Evolutionary conservation across 192 early-diverging fungal genomes (phyloP).

Genomic region (Coemansia sp.): DNA sequence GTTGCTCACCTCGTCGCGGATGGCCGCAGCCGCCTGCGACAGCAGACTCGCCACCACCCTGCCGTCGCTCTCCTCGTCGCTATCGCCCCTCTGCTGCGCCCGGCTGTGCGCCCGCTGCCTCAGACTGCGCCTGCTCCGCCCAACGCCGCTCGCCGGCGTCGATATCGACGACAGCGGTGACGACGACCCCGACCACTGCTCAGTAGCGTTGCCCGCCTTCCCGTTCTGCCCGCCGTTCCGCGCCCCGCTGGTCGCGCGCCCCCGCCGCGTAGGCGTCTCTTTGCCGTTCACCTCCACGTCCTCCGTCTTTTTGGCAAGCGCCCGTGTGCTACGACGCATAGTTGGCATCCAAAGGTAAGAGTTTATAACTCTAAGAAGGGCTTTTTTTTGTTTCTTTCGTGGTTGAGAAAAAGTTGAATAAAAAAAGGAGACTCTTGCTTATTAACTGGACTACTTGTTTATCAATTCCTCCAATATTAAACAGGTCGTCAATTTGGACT

Average conservation of each 20-base stretch:
- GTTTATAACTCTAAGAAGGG: too few species aligned
- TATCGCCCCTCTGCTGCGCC: not conserved
- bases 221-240: not conserved
- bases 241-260: not conserved
- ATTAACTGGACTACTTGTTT: too few species aligned
- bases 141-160: constrained; percentile 18
- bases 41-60: constrained; percentile 12
- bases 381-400: too few species aligned
- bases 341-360: constrained; percentile 24
- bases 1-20: constrained; percentile 9
- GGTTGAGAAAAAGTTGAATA: too few species aligned
- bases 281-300: not conserved
- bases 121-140: not conserved
- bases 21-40: constrained; percentile 15
- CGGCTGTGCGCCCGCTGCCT: constrained; percentile 4
- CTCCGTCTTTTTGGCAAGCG: constrained; percentile 12
- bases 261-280: constrained; percentile 6
- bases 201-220: not conserved
- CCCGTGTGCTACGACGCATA: constrained; percentile 33
- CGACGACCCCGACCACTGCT: constrained; percentile 22
- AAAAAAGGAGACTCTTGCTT: too few species aligned
- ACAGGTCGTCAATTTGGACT: too few species aligned
- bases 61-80: not conserved
- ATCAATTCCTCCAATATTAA: too few species aligned
- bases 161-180: constrained; percentile 45